Base-by-base conservation (phyloP, 371 early-diverging fungal species). In the Mycotypha africana region DNA sequence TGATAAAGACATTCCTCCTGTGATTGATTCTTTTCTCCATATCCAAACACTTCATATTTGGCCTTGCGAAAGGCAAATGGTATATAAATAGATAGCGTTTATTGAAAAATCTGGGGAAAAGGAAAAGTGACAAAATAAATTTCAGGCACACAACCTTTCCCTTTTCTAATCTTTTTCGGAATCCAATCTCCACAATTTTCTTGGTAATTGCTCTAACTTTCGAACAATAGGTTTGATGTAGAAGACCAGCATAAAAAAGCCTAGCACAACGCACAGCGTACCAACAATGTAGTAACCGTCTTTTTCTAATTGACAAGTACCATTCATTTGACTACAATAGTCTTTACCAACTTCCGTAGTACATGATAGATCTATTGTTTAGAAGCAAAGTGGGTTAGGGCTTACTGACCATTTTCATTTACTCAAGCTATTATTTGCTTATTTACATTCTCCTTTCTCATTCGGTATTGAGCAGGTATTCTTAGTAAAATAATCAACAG, bases 241-340 rank as follows among this genome's bases (percentile, higher is more conserved):
- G 3, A 66, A 34, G 15, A 81, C 19, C 19, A 89, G 70, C 35
- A 84, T 47, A 1, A 68, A 22, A 4, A 86, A 37, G 6, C 90
- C 88, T 21, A 87, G 14, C 10, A 82, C 14, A 0, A 91, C 76
- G 50, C 89, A 90, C 8, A 76, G 47, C 2, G 78, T 69, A 17
- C 87, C 84, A 12, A 88, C 92, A 52, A 75, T 65, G 53, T 88
- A 95, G 60, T 92, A 97, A 4, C 97, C 97, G 62, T 95, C 96
- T 49, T 67, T 74, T 12, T 62, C 46, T 7, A 81, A 55, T 12
- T 62, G 38, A 59, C 93, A 93, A 0, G 51, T 49, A n/a, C 94
- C 95, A 31, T 74, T 79, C 6, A 76, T 39, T n/a, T 63, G 56
- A n/a, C 58, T 58, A 55, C 94, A 93, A 24, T 57, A 45, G 3